Evolutionary conservation across 176 grass and related monocot species (phyloP), one percentile per base, ranked within the genome.

Genomic region (Poa annua): DNA sequence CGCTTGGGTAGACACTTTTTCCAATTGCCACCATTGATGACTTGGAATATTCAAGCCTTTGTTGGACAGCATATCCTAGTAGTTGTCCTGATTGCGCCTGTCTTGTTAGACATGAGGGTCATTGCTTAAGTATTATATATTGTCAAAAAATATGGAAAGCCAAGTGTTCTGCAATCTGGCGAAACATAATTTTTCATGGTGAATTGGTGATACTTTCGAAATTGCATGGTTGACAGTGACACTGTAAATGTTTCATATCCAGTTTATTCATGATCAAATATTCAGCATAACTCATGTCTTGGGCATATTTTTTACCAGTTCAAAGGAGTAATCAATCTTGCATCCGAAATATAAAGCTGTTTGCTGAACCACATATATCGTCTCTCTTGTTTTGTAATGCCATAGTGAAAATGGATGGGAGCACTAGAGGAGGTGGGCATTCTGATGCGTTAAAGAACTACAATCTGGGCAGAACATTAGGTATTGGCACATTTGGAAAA

Each of bases 401-500:
- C 74, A 85, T 76, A 74, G 83, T 78, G 13, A 81, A 91, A 81
- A 98, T 98, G 96, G 92, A 95, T 72, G 86, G 79, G 70, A 88
- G 51, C 68, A 75, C 70, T 48, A 95, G 77, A 85, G 92, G 88
- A 17, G 52, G 74, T 15, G 76, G 86, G 11, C 87, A 88, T 64
- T 82, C 80, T 83, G 92, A 98, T 6, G 88, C 84, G 4, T 73
- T 98, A 66, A 94, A 61, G 78, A 95, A 91, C 67, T 98, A 98
- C 77, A 98, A 57, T 49, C 66, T 98, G 11, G 96, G 96, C 66
- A 93, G 86, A 71, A 98, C 92, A 71, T 88, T 98, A 79, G 96
- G 96, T 78, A 91, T 95, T 78, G 96, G 96, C 55, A 90, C 92
- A 75, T 95, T 93, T 90, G 96, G 86, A 45, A 98, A 98, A 86